Conservation (phyloP, 2,329 filamentous ascomycete species). For the Talaromyces sp. region DNA sequence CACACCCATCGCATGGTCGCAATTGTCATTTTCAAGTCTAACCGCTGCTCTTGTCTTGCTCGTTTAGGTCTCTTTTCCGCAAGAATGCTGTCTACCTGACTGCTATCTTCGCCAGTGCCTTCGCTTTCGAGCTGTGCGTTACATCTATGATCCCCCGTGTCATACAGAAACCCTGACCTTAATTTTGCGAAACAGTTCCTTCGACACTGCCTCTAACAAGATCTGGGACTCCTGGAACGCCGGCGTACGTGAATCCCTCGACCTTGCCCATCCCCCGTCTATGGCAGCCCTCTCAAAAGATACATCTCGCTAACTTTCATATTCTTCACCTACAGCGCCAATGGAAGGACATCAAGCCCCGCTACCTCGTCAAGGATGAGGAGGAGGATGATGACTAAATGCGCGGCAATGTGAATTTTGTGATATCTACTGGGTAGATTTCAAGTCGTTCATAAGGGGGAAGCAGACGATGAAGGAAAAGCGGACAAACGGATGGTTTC, state of each 20-base stretch:
- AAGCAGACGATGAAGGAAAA: slow-evolving; percentile 19
- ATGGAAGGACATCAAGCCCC: slow-evolving; percentile 99
- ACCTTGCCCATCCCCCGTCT: slow-evolving; percentile 2
- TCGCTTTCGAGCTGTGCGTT: slow-evolving; percentile 89
- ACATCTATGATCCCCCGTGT: slow-evolving; percentile 7
- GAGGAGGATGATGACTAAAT: slow-evolving; percentile 60
- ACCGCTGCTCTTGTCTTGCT: slow-evolving; percentile 10
- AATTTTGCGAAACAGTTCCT: slow-evolving; percentile 63
- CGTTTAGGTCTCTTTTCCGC: slow-evolving; percentile 75
- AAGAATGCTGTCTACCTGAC: slow-evolving; percentile 87
- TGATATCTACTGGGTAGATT: slow-evolving; percentile 14
- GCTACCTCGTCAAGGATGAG: slow-evolving; percentile 70
- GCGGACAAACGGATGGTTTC: slow-evolving; percentile 14
- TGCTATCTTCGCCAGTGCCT: slow-evolving; percentile 82
- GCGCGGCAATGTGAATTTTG: neutral
- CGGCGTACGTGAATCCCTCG: slow-evolving; percentile 68
- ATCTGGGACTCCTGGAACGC: slow-evolving; percentile 90
- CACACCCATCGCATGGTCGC: slow-evolving; percentile 15
- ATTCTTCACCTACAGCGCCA: slow-evolving; percentile 67
- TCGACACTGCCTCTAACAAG: slow-evolving; percentile 78
- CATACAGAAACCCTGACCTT: slow-evolving; percentile 21
- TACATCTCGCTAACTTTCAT: slow-evolving; percentile 17
- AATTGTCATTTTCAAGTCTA: slow-evolving; percentile 21
- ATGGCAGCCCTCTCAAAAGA: slow-evolving; percentile 5
- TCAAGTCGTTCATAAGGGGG: slow-evolving; percentile 19